Evolutionary conservation across 2,329 filamentous ascomycete genomes (phyloP).

Genomic region (Penicillium griseofulvum): DNA sequence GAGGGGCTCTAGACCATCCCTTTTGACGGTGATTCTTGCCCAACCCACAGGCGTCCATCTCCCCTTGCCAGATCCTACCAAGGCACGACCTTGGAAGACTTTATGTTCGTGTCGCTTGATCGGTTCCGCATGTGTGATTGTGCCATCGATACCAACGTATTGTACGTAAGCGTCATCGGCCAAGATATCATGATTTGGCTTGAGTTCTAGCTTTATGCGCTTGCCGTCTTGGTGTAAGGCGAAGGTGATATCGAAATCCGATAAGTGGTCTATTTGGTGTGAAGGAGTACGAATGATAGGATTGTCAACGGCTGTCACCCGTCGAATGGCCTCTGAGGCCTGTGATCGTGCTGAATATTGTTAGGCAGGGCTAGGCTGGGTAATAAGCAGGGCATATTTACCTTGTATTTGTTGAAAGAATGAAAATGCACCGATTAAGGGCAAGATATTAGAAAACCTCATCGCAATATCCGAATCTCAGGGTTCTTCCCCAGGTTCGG

Average conservation of each 20-base stretch:
- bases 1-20: conserved; percentile 73
- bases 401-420: conserved; percentile 18
- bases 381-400: neutral
- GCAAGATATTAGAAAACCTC: conserved; percentile 20
- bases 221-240: conserved; percentile 65
- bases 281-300: conserved; percentile 74
- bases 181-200: conserved; percentile 89
- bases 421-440: conserved; percentile 16
- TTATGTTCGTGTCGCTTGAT: conserved; percentile 73
- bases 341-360: conserved; percentile 61
- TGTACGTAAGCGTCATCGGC: conserved; percentile 71
- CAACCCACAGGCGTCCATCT: conserved; percentile 82
- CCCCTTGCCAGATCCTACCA: conserved; percentile 60
- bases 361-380: neutral
- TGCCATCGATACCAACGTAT: conserved; percentile 70
- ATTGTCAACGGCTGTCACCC: conserved; percentile 70
- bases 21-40: conserved; percentile 75
- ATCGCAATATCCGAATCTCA: conserved; percentile 9
- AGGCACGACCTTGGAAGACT: conserved; percentile 79
- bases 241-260: conserved; percentile 83
- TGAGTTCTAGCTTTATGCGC: conserved; percentile 72
- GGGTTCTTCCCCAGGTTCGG: conserved; percentile 4
- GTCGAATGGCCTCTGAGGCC: conserved; percentile 71
- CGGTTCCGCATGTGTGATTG: conserved; percentile 62
- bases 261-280: conserved; percentile 74